A percentile compares a stretch with the other conserved stretches of the same genome.
Conservation (phyloP, 345 rosid genomes). For the Pistacia integerrima region DNA sequence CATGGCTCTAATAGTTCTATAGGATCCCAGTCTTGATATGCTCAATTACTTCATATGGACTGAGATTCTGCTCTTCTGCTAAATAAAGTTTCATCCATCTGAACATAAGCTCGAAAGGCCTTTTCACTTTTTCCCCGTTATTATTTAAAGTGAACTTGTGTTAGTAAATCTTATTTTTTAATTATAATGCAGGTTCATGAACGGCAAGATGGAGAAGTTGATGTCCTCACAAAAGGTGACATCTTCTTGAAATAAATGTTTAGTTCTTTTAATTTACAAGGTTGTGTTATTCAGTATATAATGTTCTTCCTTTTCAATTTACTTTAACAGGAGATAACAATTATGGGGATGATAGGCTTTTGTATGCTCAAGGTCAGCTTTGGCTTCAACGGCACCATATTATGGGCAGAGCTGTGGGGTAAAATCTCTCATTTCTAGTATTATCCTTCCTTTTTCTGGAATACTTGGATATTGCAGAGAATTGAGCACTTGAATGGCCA, state of each 20-base stretch:
- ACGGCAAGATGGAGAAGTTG: slow-evolving; percentile 79
- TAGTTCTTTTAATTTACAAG: slow-evolving; percentile 8
- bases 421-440: slow-evolving; percentile 20
- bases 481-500: background rate
- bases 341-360: slow-evolving; percentile 74
- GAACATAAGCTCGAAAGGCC: background rate
- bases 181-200: slow-evolving; percentile 72
- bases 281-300: slow-evolving; percentile 5
- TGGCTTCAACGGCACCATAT: slow-evolving; percentile 89
- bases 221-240: slow-evolving; percentile 94
- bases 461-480: background rate
- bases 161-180: slow-evolving; percentile 5
- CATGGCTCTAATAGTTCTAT: background rate
- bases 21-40: background rate
- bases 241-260: slow-evolving; percentile 13
- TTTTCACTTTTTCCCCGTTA: background rate
- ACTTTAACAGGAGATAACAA: slow-evolving; percentile 70
- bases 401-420: slow-evolving; percentile 96
- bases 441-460: background rate
- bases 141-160: background rate
- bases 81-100: background rate
- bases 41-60: background rate
- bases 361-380: slow-evolving; percentile 82
- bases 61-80: background rate
- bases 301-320: slow-evolving; percentile 11